A percentile compares a stretch with the other conserved stretches of the same genome.
phyloP scores from a whole-genome alignment of 148 eudicot species.

The Spergularia marina region DNA sequence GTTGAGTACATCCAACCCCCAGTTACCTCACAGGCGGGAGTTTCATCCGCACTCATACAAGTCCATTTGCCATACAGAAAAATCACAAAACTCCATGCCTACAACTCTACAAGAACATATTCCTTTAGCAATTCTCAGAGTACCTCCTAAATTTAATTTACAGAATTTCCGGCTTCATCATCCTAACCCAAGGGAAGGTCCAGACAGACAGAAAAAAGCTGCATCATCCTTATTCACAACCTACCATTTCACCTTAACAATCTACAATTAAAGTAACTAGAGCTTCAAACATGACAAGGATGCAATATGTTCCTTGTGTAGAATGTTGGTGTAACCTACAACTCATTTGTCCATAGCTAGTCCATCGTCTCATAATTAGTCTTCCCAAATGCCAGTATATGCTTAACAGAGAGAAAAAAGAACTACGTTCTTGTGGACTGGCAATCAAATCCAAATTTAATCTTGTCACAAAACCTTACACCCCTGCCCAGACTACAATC shows the following conservation, averaged over 20 bases:
- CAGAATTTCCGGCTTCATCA: neutral
- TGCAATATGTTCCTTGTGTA: too few relatives aligned
- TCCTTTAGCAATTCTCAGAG: neutral
- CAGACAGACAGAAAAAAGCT: neutral
- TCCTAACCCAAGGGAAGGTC: neutral
- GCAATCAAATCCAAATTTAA: neutral
- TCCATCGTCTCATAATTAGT: too few relatives aligned
- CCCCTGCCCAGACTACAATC: neutral
- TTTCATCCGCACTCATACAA: neutral
- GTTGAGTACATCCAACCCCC: too few relatives aligned
- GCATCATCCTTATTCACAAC: neutral
- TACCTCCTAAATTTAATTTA: neutral
- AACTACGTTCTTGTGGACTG: too few relatives aligned
- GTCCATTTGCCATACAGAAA: neutral
- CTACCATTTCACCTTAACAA: neutral
- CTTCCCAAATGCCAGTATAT: too few relatives aligned
- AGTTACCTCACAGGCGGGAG: too few relatives aligned
- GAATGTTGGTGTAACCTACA: too few relatives aligned
- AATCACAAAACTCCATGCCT: neutral
- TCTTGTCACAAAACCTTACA: neutral
- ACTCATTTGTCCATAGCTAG: too few relatives aligned
- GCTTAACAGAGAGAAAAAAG: too few relatives aligned
- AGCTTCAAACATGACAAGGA: neutral
- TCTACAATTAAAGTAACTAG: neutral
- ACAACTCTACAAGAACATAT: neutral